These are phyloP conservation scores for Gentiana dahurica DNA, from an alignment of 257 asterid species.

Conservation along the genomic window DNA sequence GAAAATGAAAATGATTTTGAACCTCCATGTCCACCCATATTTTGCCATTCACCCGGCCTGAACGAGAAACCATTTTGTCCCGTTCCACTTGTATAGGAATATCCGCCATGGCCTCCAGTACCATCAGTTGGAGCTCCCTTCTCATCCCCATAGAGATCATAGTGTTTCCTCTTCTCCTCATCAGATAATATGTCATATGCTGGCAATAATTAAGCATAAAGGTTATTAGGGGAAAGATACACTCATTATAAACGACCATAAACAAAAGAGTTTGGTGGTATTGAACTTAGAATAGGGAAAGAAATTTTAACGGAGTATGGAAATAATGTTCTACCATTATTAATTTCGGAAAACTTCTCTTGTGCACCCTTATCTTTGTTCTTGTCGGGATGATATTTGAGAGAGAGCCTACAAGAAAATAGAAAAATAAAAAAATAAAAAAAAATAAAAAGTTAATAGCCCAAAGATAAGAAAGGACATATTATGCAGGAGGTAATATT, in stretches of 20 bases:
- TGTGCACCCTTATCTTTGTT: conserved; percentile 91
- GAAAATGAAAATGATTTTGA: conserved; percentile 82
- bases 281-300: background rate
- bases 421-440: background rate
- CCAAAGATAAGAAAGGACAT: background rate
- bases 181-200: conserved; percentile 89
- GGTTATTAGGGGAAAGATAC: background rate
- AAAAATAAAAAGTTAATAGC: background rate
- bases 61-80: conserved; percentile 72
- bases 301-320: background rate
- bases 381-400: conserved; percentile 94
- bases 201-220: conserved; percentile 26
- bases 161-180: conserved; percentile 84
- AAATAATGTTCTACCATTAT: conserved; percentile 47
- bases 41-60: conserved; percentile 66
- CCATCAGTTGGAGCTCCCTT: conserved; percentile 65
- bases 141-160: conserved; percentile 89
- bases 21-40: conserved; percentile 70
- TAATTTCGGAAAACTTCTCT: conserved; percentile 86
- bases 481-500: no score
- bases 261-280: background rate
- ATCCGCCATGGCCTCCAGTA: conserved; percentile 45
- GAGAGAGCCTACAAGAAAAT: conserved; percentile 53
- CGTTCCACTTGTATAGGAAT: conserved; percentile 56
- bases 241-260: background rate